Conservation (phyloP, 129 eudicot species). For the Flaveria brownii region DNA sequence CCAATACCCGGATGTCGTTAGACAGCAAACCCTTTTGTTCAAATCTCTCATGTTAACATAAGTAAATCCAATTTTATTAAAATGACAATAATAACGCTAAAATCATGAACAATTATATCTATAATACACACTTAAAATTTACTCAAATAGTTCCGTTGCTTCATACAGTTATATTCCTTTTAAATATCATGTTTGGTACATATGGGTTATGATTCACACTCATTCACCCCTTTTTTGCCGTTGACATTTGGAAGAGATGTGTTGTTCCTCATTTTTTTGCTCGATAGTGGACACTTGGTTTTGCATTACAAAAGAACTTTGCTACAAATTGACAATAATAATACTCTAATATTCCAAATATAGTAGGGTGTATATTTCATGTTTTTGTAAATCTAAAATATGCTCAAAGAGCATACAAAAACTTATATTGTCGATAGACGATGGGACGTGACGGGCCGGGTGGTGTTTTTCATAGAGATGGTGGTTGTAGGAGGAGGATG, state of each 20-base stretch:
- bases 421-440: background rate
- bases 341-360: background rate
- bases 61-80: no score
- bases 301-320: constrained; percentile 25
- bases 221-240: constrained; percentile 5
- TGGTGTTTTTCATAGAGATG: background rate
- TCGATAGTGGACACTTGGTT: constrained; percentile 34
- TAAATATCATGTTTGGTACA: background rate
- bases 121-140: background rate
- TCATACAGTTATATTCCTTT: background rate
- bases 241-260: constrained; percentile 22
- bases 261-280: constrained; percentile 11
- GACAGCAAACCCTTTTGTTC: no score
- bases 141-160: background rate
- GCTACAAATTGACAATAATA: background rate
- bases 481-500: constrained; percentile 1
- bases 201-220: constrained; percentile 18
- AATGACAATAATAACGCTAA: no score
- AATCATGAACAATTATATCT: no score
- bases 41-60: no score
- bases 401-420: constrained; percentile 8
- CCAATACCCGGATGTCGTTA: no score
- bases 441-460: background rate
- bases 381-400: background rate
- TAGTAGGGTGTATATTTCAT: background rate